Evolutionary conservation across 169 alveolate species (phyloP), one percentile per base, ranked within the genome.

Genomic region (Cyclospora cayetanensis): DNA sequence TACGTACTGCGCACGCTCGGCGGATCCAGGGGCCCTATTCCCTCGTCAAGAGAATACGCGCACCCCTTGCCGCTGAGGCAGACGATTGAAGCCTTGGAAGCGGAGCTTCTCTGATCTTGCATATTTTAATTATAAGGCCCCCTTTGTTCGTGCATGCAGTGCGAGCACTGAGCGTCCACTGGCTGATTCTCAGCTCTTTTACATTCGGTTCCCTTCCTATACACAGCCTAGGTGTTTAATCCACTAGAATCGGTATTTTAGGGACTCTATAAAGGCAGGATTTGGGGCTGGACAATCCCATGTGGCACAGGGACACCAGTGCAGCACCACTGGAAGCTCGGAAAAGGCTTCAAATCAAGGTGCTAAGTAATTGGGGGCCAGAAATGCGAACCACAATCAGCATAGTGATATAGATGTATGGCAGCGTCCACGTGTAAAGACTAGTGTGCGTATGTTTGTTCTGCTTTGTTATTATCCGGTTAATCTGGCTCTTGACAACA

Each of bases 11-110:
- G 84, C 20, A 39, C 63, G 11, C 63, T 39, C 4, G 84, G 84
- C n/a, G 84, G 84, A 0, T 39, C 84, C 7, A 2, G 84, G 5
- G 84, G 84, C 20, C 63, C 84, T 0, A 1, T 41, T 39, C 60
- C 63, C 1, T 68, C 82, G 1, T 68, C 82, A 1, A 35, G 82
- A 27, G 82, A 68, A 22, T 68, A 34, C 35, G 3, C 82, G 3
- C 52, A 35, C 25, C 82, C 82, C 4, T 18, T 68, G 29, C 82
- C 82, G 4, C 25, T 68, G 39, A 29, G 82, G 35, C 82, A 68
- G 25, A 68, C 82, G 39, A 68, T 68, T 34, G 82, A 68, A 22
- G 82, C 82, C 9, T 68, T 68, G 39, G 82, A 68, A 68, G 82
- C 82, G 0, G 82, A 35, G 52, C 79, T 66, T 15, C 15, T 46